Base-by-base conservation (phyloP, 345 rosid genomes). In the Litchi chinensis region DNA sequence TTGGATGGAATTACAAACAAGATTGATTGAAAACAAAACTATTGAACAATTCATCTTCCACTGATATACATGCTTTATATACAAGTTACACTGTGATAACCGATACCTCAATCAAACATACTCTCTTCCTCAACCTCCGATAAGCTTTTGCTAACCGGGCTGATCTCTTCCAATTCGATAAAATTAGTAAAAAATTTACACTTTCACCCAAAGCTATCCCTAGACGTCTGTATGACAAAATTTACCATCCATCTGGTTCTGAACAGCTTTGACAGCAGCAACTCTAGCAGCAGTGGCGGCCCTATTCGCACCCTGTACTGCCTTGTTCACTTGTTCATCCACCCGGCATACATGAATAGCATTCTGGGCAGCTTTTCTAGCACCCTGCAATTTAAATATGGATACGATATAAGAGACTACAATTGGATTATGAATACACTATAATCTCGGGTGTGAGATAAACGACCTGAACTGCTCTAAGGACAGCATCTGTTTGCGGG, bases 271-370 rank as follows among this genome's bases (percentile, higher is more conserved):
- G 41, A 95, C 89, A 0, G 99, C 97, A 32, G 98, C 98, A 72
- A 93, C 98, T 87, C 99, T 88, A 12, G 99, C 98, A 39, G 99
- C 99, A 13, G 97, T 90, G 26, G 97, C 98, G 5, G 98, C 97
- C 60, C 92, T 85, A 70, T 92, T 95, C 19, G 99, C 99, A 16
- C 89, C 94, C 65, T 76, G 76, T 70, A 89, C 92, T 0, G 92
- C 88, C 71, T 85, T 87, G 83, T 87, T 92, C 79, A 95, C 98
- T 79, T 85, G 93, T 41, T 91, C 98, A 71, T 95, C 98, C 65
- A 90, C 92, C 68, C 91, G 83, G 57, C 84, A 80, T 48, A 88
- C 80, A 54, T 80, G 88, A 65, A 89, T 81, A n/a, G 95, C 92
- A 77, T 88, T 89, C 76, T 90, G 92, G 10, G 97, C 97, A 22